These are phyloP conservation scores for Penicillium manginii DNA, from an alignment of 495 filamentous ascomycete genomes.

Conservation along the genomic window DNA sequence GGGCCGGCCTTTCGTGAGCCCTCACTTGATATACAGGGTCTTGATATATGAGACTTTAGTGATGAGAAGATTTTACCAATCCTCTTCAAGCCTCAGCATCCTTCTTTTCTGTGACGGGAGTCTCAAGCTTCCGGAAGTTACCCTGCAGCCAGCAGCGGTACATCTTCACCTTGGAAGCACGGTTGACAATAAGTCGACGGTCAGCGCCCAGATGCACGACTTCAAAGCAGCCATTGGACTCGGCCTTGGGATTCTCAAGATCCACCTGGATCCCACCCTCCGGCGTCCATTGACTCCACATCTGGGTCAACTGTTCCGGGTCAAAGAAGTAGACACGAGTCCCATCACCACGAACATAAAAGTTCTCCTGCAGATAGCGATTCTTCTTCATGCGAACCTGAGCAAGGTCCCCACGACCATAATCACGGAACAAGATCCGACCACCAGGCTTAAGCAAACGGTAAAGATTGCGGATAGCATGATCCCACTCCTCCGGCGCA, in stretches of 20 bases:
- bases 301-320: slow-evolving; percentile 73
- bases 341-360: slow-evolving; percentile 93
- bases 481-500: slow-evolving; percentile 79
- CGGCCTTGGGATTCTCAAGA: slow-evolving; percentile 18
- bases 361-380: slow-evolving; percentile 91
- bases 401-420: slow-evolving; percentile 91
- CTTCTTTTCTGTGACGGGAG: slow-evolving; percentile 4
- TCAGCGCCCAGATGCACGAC: slow-evolving; percentile 79
- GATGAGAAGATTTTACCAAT: too few relatives aligned
- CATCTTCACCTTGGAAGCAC: slow-evolving; percentile 91
- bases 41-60: too few relatives aligned
- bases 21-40: too few relatives aligned
- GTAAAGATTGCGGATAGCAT: slow-evolving; percentile 80
- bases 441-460: slow-evolving; percentile 86
- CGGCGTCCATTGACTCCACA: slow-evolving; percentile 68
- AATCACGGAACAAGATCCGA: slow-evolving; percentile 89
- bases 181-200: slow-evolving; percentile 87
- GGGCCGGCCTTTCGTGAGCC: too few relatives aligned
- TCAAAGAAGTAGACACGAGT: slow-evolving; percentile 98
- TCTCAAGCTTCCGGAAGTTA: slow-evolving; percentile 71
- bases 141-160: slow-evolving; percentile 97
- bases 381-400: slow-evolving; percentile 97
- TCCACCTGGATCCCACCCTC: slow-evolving; percentile 37
- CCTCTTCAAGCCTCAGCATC: slow-evolving; percentile 19
- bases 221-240: slow-evolving; percentile 56